Base-by-base conservation (phyloP, 2,329 filamentous ascomycete species). In the Neonectria coccinea region DNA sequence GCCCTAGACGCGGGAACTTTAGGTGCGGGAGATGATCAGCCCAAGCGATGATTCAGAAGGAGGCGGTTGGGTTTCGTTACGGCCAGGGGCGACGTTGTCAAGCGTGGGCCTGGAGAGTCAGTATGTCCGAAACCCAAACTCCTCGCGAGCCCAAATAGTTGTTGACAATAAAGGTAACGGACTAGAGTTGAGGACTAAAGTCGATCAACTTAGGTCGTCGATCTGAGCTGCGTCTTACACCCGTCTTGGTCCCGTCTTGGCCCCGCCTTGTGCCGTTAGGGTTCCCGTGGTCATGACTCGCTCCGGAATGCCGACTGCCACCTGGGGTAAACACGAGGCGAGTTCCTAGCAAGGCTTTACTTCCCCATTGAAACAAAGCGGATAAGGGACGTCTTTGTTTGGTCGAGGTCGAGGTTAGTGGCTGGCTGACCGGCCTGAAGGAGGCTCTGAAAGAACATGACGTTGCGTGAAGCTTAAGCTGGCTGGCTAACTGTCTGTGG, bases 71-170 rank as follows among this genome's bases (percentile, higher is more conserved):
- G 48, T 51, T 33, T 51, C 2, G 39, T 4, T 33, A 33, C 10
- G n/a, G 27, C 29, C 16, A 51, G 48, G 47, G 48, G 29, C 29
- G 11, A 51, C 27, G 27, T 31, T 51, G 16, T 5, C 10, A 31
- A 16, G 5, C 3, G 27, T 29, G 47, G 47, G n/a, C n/a, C 27
- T 18, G 7, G 10, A 51, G 48, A 33, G 48, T 36, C 27, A 33
- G 16, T 50, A 50, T 33, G 48, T 33, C 48, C 27, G 48, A 51
- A 51, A 51, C 27, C 10, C 18, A 51, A 36, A 33, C 16, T 33
- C 48, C 27, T 12, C 14, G n/a, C 14, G 36, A 39, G 36, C 14
- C 36, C 3, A 39, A 39, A 12, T 36, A 2, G 36, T n/a, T 39
- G 5, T 2, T 39, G 14, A 8, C 36, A 39, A 5, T n/a, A n/a